A percentile compares a stretch with the other conserved stretches of the same genome.
Evolutionary conservation across 2,329 filamentous ascomycete species (phyloP).

Genomic region (Stagonosporopsis rhizophila): DNA sequence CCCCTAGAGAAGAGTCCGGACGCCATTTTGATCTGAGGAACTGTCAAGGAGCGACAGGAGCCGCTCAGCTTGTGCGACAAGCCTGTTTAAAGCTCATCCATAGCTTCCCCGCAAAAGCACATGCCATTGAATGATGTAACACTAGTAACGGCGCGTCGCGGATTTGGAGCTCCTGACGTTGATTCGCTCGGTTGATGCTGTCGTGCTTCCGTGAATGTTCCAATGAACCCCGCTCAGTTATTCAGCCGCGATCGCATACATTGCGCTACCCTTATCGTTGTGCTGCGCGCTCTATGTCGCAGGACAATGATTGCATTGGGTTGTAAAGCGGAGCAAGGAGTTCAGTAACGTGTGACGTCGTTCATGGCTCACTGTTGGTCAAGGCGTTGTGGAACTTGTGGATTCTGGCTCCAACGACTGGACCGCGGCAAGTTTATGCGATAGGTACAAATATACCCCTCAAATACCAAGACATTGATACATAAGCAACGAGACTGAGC

Average conservation of each 20-base stretch:
- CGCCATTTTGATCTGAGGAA: slow-evolving; percentile 9
- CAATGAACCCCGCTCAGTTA: slow-evolving; percentile 19
- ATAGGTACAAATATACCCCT: slow-evolving; percentile 11
- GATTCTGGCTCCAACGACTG: neutral
- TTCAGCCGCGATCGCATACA: slow-evolving; percentile 8
- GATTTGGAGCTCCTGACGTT: neutral
- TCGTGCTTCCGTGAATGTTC: slow-evolving; percentile 14
- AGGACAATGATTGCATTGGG: neutral
- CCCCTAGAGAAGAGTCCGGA: slow-evolving; percentile 14
- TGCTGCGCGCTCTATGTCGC: neutral
- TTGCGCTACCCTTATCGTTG: neutral
- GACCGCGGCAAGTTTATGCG: slow-evolving; percentile 8
- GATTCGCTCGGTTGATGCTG: slow-evolving; percentile 16
- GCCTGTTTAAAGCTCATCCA: slow-evolving; percentile 14
- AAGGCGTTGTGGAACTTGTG: neutral
- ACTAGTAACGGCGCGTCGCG: slow-evolving; percentile 14
- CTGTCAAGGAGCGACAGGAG: neutral
- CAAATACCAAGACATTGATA: slow-evolving; percentile 6
- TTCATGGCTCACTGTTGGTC: slow-evolving; percentile 8
- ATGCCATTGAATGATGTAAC: slow-evolving; percentile 22
- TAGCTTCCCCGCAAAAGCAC: slow-evolving; percentile 22
- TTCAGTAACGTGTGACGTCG: slow-evolving; percentile 9
- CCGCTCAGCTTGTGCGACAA: neutral
- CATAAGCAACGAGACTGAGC: neutral
- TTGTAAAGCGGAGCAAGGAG: slow-evolving; percentile 1